Evolutionary conservation across 305 asterid genomes (phyloP).

Genomic region (Caryopteris hybrid): DNA sequence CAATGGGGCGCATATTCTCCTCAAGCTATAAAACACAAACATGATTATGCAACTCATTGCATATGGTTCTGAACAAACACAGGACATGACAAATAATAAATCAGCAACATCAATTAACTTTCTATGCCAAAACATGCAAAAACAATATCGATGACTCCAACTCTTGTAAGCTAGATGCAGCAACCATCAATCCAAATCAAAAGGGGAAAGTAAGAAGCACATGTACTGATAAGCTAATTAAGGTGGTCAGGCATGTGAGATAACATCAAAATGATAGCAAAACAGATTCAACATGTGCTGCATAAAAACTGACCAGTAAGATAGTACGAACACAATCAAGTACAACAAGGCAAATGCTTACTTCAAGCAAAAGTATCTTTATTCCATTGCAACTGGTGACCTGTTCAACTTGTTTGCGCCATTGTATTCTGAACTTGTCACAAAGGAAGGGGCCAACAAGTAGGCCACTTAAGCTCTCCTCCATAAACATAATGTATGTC

Average conservation of each 20-base stretch:
- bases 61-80: slow-evolving; percentile 13
- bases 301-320: slow-evolving; percentile 6
- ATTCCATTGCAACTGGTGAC: slow-evolving; percentile 52
- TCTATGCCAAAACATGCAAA: background rate
- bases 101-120: background rate
- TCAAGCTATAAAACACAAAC: slow-evolving; percentile 60
- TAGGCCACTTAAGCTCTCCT: slow-evolving; percentile 89
- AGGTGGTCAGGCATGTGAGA: background rate
- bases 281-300: slow-evolving; percentile 10
- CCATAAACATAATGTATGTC: slow-evolving; percentile 65
- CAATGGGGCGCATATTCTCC: slow-evolving; percentile 73
- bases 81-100: background rate
- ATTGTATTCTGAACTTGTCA: slow-evolving; percentile 58
- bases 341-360: slow-evolving; percentile 27
- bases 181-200: background rate
- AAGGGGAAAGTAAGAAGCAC: slow-evolving; percentile 16
- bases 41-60: slow-evolving; percentile 24
- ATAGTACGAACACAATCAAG: slow-evolving; percentile 8
- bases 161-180: background rate
- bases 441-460: slow-evolving; percentile 67
- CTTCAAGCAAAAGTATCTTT: slow-evolving; percentile 80
- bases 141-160: background rate
- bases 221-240: background rate
- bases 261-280: background rate
- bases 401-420: slow-evolving; percentile 77